Conservation (phyloP, 2,329 filamentous ascomycete species). For the Lachnellula hyalina region DNA sequence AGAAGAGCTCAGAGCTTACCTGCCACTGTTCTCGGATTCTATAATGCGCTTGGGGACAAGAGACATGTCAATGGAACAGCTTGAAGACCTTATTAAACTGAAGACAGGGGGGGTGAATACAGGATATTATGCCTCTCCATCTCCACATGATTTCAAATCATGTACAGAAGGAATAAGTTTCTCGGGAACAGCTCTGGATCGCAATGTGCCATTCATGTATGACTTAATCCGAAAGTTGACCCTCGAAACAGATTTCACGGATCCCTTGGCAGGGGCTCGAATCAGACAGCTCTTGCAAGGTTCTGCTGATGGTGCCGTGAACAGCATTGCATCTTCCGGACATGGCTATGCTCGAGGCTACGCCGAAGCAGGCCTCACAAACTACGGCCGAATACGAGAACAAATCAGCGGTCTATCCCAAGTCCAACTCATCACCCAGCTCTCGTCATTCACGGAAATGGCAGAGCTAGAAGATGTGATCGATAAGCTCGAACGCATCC, state of each 20-base stretch:
- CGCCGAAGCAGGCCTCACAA: constrained; percentile 74
- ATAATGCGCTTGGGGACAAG: constrained; percentile 92
- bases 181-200: constrained; percentile 80
- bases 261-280: constrained; percentile 71
- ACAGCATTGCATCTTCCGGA: constrained; percentile 84
- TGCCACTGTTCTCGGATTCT: constrained; percentile 86
- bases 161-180: constrained; percentile 80
- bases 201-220: constrained; percentile 88
- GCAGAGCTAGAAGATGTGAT: constrained; percentile 72
- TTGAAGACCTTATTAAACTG: constrained; percentile 93
- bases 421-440: constrained; percentile 72
- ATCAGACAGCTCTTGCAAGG: constrained; percentile 83
- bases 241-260: constrained; percentile 84
- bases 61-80: constrained; percentile 82
- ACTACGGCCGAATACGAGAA: constrained; percentile 67
- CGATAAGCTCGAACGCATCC: constrained; percentile 77
- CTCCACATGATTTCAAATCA: constrained; percentile 63
- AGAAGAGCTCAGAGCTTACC: constrained; percentile 74
- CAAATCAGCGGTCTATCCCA: constrained; percentile 89
- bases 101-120: constrained; percentile 90
- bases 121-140: constrained; percentile 76
- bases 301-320: constrained; percentile 82
- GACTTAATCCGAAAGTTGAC: constrained; percentile 76
- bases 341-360: constrained; percentile 81
- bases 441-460: constrained; percentile 66